Percentiles rank a stretch among this genome's conserved stretches.
phyloP scores from a whole-genome alignment of 495 filamentous ascomycete genomes.

The Bathelium albidoporum region DNA sequence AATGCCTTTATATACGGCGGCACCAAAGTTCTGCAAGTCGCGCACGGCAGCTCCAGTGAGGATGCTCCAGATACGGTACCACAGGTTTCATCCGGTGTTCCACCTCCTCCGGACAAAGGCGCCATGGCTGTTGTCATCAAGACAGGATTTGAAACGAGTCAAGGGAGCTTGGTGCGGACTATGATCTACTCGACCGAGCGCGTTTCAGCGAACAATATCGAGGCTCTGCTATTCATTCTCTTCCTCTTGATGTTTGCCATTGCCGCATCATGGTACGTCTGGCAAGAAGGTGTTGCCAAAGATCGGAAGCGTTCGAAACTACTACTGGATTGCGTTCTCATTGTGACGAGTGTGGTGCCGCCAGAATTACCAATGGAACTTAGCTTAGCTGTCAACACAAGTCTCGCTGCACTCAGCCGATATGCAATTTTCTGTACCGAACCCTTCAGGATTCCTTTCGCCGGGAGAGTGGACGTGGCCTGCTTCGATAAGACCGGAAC shows the following conservation, averaged over 20 bases:
- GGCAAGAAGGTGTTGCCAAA: slow-evolving; percentile 85
- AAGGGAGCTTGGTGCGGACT: slow-evolving; percentile 92
- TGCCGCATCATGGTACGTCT: slow-evolving; percentile 99
- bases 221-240: slow-evolving; percentile 90
- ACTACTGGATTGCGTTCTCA: slow-evolving; percentile 91
- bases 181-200: slow-evolving; percentile 99
- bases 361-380: slow-evolving; percentile 98
- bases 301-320: slow-evolving; percentile 96
- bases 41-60: slow-evolving; percentile 61
- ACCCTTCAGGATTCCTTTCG: slow-evolving; percentile 97
- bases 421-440: slow-evolving; percentile 98
- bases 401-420: slow-evolving; percentile 84
- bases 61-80: slow-evolving; percentile 53
- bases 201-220: slow-evolving; percentile 92
- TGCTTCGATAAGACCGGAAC: slow-evolving; percentile 99
- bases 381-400: slow-evolving; percentile 96
- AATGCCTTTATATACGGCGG: slow-evolving; percentile 92
- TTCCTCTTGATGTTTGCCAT: slow-evolving; percentile 94
- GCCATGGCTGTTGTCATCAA: slow-evolving; percentile 91
- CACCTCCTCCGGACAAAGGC: slow-evolving; percentile 76
- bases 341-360: slow-evolving; percentile 93
- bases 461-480: slow-evolving; percentile 88
- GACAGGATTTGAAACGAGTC: slow-evolving; percentile 97
- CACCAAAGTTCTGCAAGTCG: slow-evolving; percentile 94
- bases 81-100: slow-evolving; percentile 59